These are phyloP conservation scores for Bathelium albidoporum DNA, from an alignment of 495 filamentous ascomycete genomes.

Conservation along the genomic window DNA sequence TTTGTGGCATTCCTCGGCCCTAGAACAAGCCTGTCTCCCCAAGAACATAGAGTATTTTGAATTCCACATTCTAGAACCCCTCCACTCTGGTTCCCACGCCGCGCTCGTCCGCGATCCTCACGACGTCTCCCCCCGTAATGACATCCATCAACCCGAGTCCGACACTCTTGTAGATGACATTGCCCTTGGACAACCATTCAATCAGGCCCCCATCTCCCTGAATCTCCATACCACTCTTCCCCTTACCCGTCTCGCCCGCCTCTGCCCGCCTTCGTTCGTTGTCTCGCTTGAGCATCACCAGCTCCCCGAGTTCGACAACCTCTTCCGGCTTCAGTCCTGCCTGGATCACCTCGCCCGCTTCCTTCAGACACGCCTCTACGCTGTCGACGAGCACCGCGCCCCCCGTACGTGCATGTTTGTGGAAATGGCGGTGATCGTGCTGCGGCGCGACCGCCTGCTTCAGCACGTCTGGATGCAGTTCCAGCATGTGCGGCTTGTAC, in stretches of 20 bases:
- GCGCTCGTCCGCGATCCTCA: slow-evolving; percentile 61
- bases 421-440: slow-evolving; percentile 47
- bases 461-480: slow-evolving; percentile 69
- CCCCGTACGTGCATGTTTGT: slow-evolving; percentile 60
- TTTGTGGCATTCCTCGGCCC: not conserved
- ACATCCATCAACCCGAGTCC: slow-evolving; percentile 76
- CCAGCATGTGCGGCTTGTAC: slow-evolving; percentile 77
- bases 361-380: slow-evolving; percentile 63
- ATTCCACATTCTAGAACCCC: slow-evolving; percentile 43
- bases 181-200: slow-evolving; percentile 67
- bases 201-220: slow-evolving; percentile 47
- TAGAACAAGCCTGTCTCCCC: not conserved
- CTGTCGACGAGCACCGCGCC: slow-evolving; percentile 79
- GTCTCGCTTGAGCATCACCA: slow-evolving; percentile 58
- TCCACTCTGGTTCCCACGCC: slow-evolving; percentile 62
- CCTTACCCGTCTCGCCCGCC: slow-evolving; percentile 20
- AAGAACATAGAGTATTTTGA: not conserved
- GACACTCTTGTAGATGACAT: slow-evolving; percentile 80
- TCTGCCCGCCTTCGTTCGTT: slow-evolving; percentile 28
- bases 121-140: slow-evolving; percentile 61
- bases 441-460: slow-evolving; percentile 51
- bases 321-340: slow-evolving; percentile 60
- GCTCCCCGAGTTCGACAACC: slow-evolving; percentile 76
- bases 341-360: slow-evolving; percentile 82
- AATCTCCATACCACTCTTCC: slow-evolving; percentile 24